Evolutionary conservation across 2,329 filamentous ascomycete species (phyloP).

Genomic region (Magnaporthiopsis incrustans): DNA sequence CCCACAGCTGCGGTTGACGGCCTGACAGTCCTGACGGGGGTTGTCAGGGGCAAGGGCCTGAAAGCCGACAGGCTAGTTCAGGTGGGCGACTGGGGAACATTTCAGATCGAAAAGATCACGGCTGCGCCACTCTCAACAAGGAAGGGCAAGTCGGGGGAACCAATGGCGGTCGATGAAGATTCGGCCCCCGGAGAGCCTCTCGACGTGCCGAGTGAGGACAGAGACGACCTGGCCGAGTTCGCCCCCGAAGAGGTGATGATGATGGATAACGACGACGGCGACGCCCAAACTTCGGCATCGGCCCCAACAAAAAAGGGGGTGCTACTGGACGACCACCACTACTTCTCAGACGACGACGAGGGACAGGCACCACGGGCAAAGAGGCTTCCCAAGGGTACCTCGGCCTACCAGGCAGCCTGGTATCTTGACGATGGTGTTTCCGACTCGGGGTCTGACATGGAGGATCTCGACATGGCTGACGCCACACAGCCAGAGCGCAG

Average conservation of each 20-base stretch:
- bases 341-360: slow-evolving; percentile 84
- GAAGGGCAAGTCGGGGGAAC: slow-evolving; percentile 51
- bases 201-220: slow-evolving; percentile 67
- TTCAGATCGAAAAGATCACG: slow-evolving; percentile 83
- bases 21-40: slow-evolving; percentile 71
- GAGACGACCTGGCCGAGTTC: slow-evolving; percentile 73
- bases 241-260: slow-evolving; percentile 82
- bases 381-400: slow-evolving; percentile 81
- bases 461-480: slow-evolving; percentile 53
- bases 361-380: slow-evolving; percentile 56
- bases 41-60: slow-evolving; percentile 75
- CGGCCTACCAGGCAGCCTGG: slow-evolving; percentile 91
- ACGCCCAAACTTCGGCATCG: slow-evolving; percentile 25
- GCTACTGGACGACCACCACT: slow-evolving; percentile 91
- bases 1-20: slow-evolving; percentile 40
- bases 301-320: slow-evolving; percentile 69
- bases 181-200: slow-evolving; percentile 45
- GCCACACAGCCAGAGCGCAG: slow-evolving; percentile 47
- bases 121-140: slow-evolving; percentile 60
- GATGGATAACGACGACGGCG: slow-evolving; percentile 54
- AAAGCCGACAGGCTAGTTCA: slow-evolving; percentile 89
- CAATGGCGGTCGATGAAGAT: slow-evolving; percentile 60
- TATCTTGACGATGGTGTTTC: slow-evolving; percentile 71
- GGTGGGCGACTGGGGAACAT: slow-evolving; percentile 88
- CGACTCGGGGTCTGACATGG: slow-evolving; percentile 76